Conservation (phyloP, 2,329 filamentous ascomycete genomes). For the Grosmannia huntii region DNA sequence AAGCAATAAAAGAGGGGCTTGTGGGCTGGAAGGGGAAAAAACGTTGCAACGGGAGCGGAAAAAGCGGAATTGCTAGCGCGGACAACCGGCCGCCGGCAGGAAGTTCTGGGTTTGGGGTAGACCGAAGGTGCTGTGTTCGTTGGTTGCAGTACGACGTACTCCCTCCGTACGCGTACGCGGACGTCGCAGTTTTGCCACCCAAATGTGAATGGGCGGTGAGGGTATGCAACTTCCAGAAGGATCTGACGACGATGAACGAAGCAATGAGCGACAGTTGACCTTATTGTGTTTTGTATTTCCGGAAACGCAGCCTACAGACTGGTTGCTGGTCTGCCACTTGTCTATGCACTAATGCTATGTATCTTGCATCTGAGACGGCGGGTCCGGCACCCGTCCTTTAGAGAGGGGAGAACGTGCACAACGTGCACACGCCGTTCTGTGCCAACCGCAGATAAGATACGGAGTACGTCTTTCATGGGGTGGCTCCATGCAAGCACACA, state of each 20-base stretch:
- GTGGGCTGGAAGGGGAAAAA: background rate
- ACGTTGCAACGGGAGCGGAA: constrained; percentile 2
- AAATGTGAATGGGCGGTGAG: background rate
- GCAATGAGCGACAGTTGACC: background rate
- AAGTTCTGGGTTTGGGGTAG: background rate
- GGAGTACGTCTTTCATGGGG: too few species aligned
- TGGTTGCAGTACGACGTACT: background rate
- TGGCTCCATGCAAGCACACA: background rate
- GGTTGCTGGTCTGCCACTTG: background rate
- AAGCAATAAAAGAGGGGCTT: constrained; percentile 1
- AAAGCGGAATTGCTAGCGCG: background rate
- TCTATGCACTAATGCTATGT: background rate
- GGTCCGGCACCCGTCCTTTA: background rate
- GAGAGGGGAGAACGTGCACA: background rate
- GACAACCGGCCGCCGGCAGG: background rate
- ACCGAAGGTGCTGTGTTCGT: background rate
- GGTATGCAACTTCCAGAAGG: background rate
- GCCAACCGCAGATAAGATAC: too few species aligned
- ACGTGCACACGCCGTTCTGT: background rate
- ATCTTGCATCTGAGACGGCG: background rate
- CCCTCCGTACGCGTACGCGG: background rate
- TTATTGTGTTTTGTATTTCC: too few species aligned
- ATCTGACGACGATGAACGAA: background rate
- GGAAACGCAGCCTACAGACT: too few species aligned
- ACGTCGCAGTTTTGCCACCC: background rate